Evolutionary conservation across 768 basidiomycete genomes (phyloP).

Genomic region (Sarcomyxa edulis): DNA sequence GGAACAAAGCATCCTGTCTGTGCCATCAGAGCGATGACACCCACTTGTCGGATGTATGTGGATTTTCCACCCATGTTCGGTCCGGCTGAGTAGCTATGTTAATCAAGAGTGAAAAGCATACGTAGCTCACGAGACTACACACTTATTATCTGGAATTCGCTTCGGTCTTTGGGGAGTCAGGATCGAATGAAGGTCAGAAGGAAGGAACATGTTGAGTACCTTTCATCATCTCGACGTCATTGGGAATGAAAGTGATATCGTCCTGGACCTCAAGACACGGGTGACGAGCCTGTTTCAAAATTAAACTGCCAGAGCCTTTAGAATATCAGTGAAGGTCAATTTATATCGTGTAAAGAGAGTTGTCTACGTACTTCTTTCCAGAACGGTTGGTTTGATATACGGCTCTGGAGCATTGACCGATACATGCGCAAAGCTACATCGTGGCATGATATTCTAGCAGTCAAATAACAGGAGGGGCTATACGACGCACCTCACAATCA

Average conservation of each 20-base stretch:
- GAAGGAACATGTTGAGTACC: constrained; percentile 32
- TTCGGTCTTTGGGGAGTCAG: constrained; percentile 44
- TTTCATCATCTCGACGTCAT: constrained; percentile 93
- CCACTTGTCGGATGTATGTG: constrained; percentile 86
- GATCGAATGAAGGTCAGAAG: background rate
- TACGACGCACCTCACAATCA: constrained; percentile 70
- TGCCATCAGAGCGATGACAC: constrained; percentile 95
- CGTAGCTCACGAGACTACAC: constrained; percentile 13
- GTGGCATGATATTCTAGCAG: background rate
- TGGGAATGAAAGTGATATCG: constrained; percentile 91
- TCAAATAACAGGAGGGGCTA: background rate
- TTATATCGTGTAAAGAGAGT: background rate
- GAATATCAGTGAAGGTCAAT: constrained; percentile 1
- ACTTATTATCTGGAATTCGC: constrained; percentile 97
- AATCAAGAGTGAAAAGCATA: background rate
- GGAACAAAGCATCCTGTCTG: constrained; percentile 96
- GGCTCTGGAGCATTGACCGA: constrained; percentile 81
- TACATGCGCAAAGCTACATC: constrained; percentile 83
- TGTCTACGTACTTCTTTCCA: constrained; percentile 58
- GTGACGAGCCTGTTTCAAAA: constrained; percentile 85
- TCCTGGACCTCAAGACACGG: constrained; percentile 97
- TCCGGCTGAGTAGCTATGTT: constrained; percentile 51
- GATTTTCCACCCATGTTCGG: constrained; percentile 99
- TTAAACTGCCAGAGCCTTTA: constrained; percentile 72
- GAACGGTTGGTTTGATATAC: constrained; percentile 81